Percentiles rank a stretch among this genome's conserved stretches.
These are phyloP conservation scores for Trebouxia sp. DNA, from an alignment of 139 green algal species.

Conservation along the genomic window DNA sequence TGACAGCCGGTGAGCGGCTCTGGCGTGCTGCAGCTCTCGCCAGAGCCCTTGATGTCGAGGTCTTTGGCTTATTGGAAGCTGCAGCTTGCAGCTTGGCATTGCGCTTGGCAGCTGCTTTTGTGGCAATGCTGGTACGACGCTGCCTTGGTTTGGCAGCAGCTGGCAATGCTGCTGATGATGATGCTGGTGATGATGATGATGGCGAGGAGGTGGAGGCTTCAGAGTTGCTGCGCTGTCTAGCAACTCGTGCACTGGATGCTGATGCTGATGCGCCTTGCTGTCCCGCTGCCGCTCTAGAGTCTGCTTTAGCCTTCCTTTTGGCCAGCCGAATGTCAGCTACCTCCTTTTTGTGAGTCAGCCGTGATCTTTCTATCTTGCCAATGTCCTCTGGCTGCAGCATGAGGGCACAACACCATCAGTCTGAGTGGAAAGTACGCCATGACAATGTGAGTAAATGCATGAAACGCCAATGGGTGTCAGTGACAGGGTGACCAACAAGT, in stretches of 20 bases:
- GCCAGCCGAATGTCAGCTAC: background rate
- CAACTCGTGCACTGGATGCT: too few relatives aligned
- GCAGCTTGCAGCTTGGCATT: background rate
- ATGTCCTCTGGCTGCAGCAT: background rate
- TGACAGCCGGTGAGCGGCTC: too few relatives aligned
- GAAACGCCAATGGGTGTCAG: too few relatives aligned
- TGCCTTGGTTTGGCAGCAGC: background rate
- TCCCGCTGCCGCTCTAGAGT: background rate
- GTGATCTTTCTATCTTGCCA: background rate
- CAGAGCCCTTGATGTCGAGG: too few relatives aligned
- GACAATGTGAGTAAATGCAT: too few relatives aligned
- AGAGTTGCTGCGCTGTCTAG: background rate
- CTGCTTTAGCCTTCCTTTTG: slow-evolving; percentile 22
- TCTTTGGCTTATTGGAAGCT: too few relatives aligned
- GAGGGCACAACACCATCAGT: too few relatives aligned
- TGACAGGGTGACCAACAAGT: too few relatives aligned
- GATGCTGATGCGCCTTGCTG: background rate
- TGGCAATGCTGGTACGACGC: background rate
- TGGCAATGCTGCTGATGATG: background rate
- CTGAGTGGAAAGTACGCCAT: too few relatives aligned
- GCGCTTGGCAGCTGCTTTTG: background rate
- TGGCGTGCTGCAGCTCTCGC: too few relatives aligned
- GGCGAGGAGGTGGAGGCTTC: slow-evolving; percentile 7
- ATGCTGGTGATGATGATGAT: background rate
- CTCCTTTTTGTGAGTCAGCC: too few relatives aligned